phyloP scores from a whole-genome alignment of 768 basidiomycete species.

The Suillus lakei region DNA sequence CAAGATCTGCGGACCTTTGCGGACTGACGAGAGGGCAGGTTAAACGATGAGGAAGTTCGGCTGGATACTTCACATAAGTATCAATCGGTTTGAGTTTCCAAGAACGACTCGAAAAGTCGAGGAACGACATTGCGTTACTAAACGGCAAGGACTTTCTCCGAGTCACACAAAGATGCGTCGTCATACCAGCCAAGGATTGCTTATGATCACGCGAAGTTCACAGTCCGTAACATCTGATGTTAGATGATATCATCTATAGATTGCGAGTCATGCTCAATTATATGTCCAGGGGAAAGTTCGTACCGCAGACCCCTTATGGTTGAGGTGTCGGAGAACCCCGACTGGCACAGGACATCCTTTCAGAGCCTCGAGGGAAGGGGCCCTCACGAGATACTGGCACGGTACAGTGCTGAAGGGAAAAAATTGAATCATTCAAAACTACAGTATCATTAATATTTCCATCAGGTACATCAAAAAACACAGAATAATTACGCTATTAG shows the following conservation, averaged over 20 bases:
- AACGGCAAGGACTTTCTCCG: neutral
- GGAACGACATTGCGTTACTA: neutral
- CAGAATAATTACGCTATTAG: conserved; percentile 17
- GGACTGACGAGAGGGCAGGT: neutral
- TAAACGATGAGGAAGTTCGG: neutral
- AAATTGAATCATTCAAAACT: neutral
- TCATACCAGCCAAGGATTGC: neutral
- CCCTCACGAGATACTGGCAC: neutral
- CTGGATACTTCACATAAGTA: neutral
- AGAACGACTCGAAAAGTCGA: neutral
- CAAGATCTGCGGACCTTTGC: neutral
- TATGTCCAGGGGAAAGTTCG: neutral
- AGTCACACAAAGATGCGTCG: neutral
- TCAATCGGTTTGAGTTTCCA: neutral
- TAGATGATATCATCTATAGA: neutral
- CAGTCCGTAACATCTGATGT: neutral
- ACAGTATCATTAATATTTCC: conserved; percentile 8
- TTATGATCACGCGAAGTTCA: conserved; percentile 1
- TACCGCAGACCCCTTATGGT: neutral
- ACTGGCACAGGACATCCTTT: neutral
- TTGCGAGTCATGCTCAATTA: neutral
- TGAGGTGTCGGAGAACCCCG: neutral
- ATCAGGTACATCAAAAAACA: neutral
- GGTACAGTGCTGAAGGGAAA: neutral
- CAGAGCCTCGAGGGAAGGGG: neutral